Percentiles rank a stretch among this genome's conserved stretches.
These are phyloP conservation scores for Fremontodendron californicum DNA, from an alignment of 345 rosid species.

Conservation along the genomic window DNA sequence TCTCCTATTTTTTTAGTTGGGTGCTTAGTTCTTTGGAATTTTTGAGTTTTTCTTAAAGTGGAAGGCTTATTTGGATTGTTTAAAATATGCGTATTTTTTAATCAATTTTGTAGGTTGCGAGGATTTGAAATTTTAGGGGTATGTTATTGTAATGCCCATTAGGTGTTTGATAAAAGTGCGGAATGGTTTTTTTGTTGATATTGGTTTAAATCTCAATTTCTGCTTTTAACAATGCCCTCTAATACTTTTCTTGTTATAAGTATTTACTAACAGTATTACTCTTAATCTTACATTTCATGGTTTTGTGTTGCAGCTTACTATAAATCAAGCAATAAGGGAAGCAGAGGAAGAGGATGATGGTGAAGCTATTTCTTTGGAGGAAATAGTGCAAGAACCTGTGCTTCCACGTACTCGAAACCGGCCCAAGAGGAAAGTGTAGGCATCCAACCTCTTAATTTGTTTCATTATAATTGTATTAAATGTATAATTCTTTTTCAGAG, in stretches of 20 bases:
- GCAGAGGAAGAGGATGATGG: constrained; percentile 38
- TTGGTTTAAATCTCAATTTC: background rate
- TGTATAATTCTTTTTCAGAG: constrained; percentile 4
- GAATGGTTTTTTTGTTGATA: background rate
- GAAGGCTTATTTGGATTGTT: background rate
- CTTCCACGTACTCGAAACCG: constrained; percentile 58
- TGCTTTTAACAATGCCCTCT: background rate
- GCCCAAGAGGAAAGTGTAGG: constrained; percentile 63
- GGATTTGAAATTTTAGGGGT: background rate
- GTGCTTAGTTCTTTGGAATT: background rate
- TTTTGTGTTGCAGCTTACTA: constrained; percentile 43
- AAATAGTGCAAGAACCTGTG: constrained; percentile 45
- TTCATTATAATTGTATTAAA: background rate
- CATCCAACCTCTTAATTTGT: background rate
- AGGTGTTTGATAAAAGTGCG: constrained; percentile 12
- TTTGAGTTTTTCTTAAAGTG: background rate
- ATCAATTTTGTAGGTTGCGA: background rate
- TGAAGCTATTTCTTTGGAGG: constrained; percentile 32
- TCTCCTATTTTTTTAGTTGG: background rate
- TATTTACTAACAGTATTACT: background rate
- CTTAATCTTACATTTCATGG: background rate
- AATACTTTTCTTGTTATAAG: background rate
- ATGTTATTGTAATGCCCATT: background rate
- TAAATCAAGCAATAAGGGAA: constrained; percentile 57
- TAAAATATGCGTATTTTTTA: background rate